phyloP scores from a whole-genome alignment of 2,329 filamentous ascomycete genomes.

The Setomelanomma holmii region DNA sequence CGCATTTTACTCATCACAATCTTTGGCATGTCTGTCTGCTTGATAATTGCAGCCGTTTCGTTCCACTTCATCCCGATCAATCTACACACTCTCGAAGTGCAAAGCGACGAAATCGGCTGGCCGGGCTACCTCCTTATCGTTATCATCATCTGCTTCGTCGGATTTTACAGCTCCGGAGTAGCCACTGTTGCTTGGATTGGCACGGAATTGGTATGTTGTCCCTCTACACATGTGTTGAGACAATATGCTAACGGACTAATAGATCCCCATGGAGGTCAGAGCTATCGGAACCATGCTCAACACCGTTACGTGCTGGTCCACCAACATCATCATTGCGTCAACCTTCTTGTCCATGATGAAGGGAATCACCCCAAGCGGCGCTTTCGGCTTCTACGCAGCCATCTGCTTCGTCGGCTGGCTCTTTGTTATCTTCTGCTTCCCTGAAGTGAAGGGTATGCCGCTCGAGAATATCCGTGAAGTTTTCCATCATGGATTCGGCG shows the following conservation, averaged over 20 bases:
- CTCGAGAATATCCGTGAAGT: conserved; percentile 46
- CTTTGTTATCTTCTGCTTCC: conserved; percentile 47
- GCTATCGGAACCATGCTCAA: conserved; percentile 49
- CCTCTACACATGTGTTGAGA: background rate
- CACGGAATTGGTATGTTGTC: conserved; percentile 28
- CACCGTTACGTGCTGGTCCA: conserved; percentile 42
- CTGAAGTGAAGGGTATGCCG: conserved; percentile 46
- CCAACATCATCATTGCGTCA: conserved; percentile 47
- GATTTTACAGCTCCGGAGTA: conserved; percentile 43
- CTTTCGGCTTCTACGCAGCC: conserved; percentile 49
- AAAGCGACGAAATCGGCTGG: conserved; percentile 38
- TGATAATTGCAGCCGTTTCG: conserved; percentile 74
- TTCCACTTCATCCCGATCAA: conserved; percentile 69
- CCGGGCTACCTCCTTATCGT: conserved; percentile 46
- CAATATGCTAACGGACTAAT: background rate
- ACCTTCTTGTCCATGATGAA: conserved; percentile 52
- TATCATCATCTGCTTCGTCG: conserved; percentile 48
- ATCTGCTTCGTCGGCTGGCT: conserved; percentile 48
- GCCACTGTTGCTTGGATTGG: conserved; percentile 48
- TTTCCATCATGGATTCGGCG: conserved; percentile 46
- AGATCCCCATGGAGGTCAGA: conserved; percentile 48
- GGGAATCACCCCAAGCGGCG: conserved; percentile 44
- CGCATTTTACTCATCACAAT: conserved; percentile 60
- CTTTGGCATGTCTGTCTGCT: conserved; percentile 75
- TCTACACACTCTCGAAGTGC: conserved; percentile 41